Percentiles rank a stretch among this genome's conserved stretches.
phyloP scores from a whole-genome alignment of 495 filamentous ascomycete species.

The Penicillium turbatum region DNA sequence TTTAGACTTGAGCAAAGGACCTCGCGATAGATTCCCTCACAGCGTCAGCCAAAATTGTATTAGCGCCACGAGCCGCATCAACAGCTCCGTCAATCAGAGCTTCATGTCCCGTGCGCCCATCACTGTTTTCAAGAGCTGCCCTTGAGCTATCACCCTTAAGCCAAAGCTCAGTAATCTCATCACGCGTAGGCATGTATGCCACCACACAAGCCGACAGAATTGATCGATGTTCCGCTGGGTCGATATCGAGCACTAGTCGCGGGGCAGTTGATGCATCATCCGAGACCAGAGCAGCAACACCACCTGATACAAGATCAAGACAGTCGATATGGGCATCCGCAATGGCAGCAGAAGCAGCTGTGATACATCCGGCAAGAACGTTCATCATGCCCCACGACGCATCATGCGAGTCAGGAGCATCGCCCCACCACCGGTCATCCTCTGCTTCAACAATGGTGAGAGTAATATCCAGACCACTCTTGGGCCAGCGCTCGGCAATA shows the following conservation, averaged over 20 bases:
- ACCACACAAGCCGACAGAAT: conserved; percentile 80
- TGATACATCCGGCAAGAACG: conserved; percentile 87
- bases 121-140: conserved; percentile 26
- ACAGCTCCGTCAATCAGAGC: conserved; percentile 59
- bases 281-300: conserved; percentile 75
- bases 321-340: conserved; percentile 95
- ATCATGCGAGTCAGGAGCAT: conserved; percentile 44
- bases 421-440: conserved; percentile 61
- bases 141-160: conserved; percentile 68
- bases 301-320: conserved; percentile 83
- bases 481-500: conserved; percentile 91
- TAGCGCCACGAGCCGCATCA: conserved; percentile 55
- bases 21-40: conserved; percentile 50
- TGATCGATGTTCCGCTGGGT: conserved; percentile 66
- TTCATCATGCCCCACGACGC: conserved; percentile 78
- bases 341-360: conserved; percentile 90
- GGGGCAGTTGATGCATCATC: conserved; percentile 35
- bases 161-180: conserved; percentile 94
- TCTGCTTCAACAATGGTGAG: conserved; percentile 92
- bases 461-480: conserved; percentile 89
- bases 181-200: conserved; percentile 80
- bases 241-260: conserved; percentile 73
- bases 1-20: conserved; percentile 19
- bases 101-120: conserved; percentile 41
- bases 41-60: conserved; percentile 56